A percentile compares a stretch with the other conserved stretches of the same genome.
These are phyloP conservation scores for Kwoniella shandongensis DNA, from an alignment of 768 basidiomycete genomes.

Conservation along the genomic window DNA sequence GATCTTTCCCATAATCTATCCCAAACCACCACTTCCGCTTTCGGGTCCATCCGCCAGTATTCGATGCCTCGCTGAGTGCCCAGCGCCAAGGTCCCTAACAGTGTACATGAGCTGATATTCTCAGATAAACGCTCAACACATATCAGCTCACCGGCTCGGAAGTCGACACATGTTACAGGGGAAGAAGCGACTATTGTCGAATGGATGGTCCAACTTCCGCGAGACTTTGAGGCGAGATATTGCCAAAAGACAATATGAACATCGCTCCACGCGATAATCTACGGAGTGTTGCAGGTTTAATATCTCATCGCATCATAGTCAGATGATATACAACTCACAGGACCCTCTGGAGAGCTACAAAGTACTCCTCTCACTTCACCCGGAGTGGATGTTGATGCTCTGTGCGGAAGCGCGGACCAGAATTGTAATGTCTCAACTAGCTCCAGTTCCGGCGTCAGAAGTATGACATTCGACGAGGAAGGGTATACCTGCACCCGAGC, in stretches of 20 bases:
- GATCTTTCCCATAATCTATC: conserved; percentile 41
- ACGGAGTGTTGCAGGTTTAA: too few species aligned
- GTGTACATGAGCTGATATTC: not conserved
- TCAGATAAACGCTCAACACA: not conserved
- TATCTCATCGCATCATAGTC: not conserved
- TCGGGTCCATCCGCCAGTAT: conserved; percentile 36
- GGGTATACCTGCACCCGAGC: conserved; percentile 31
- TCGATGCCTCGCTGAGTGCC: conserved; percentile 39
- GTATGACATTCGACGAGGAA: conserved; percentile 30
- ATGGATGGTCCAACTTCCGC: conserved; percentile 29
- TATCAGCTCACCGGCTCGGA: conserved; percentile 22
- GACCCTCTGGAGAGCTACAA: conserved; percentile 12
- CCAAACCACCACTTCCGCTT: conserved; percentile 43
- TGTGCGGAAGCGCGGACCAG: conserved; percentile 36
- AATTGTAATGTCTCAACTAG: conserved; percentile 35
- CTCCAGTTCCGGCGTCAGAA: conserved; percentile 31
- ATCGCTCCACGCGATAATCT: conserved; percentile 46
- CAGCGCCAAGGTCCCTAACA: conserved; percentile 26
- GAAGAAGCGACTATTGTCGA: conserved; percentile 34
- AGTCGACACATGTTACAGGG: conserved; percentile 33
- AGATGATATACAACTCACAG: conserved; percentile 21
- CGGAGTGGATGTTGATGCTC: conserved; percentile 27
- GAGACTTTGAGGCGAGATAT: conserved; percentile 5
- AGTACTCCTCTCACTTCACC: conserved; percentile 29
- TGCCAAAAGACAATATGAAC: conserved; percentile 41